phyloP scores from a whole-genome alignment of 2,329 filamentous ascomycete species.

The Microsporum ferrugineum region DNA sequence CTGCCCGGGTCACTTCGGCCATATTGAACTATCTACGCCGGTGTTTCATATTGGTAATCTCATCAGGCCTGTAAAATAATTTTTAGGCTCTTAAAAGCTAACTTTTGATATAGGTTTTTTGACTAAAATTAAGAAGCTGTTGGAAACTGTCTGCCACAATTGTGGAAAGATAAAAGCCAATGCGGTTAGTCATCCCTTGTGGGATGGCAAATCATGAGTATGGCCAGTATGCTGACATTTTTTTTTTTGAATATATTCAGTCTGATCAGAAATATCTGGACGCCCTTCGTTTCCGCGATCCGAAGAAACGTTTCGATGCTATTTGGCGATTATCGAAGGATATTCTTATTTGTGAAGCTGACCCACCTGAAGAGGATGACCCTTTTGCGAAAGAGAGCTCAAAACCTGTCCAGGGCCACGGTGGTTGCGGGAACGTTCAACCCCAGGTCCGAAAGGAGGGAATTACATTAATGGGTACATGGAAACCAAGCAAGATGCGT shows the following conservation, averaged over 20 bases:
- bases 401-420: conserved; percentile 53
- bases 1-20: conserved; percentile 95
- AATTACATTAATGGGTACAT: conserved; percentile 66
- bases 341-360: conserved; percentile 72
- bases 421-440: conserved; percentile 85
- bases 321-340: conserved; percentile 90
- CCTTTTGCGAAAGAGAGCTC: conserved; percentile 54
- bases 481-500: conserved; percentile 58
- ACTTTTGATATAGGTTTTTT: conserved; percentile 62
- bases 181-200: conserved; percentile 74
- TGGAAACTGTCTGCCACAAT: conserved; percentile 98
- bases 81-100: conserved; percentile 15
- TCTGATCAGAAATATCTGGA: conserved; percentile 71
- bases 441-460: conserved; percentile 81
- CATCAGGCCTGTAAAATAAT: conserved; percentile 3
- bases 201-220: conserved; percentile 44
- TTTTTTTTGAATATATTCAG: conserved; percentile 39
- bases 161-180: conserved; percentile 96
- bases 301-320: conserved; percentile 84
- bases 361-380: conserved; percentile 55
- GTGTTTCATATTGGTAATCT: conserved; percentile 69
- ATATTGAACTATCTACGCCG: conserved; percentile 93
- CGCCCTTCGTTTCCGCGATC: conserved; percentile 75
- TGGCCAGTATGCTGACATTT: conserved; percentile 38
- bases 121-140: conserved; percentile 97